Evolutionary conservation across 1,284 basidiomycete genomes (phyloP).

Genomic region (Lentinula novae-zelandiae): DNA sequence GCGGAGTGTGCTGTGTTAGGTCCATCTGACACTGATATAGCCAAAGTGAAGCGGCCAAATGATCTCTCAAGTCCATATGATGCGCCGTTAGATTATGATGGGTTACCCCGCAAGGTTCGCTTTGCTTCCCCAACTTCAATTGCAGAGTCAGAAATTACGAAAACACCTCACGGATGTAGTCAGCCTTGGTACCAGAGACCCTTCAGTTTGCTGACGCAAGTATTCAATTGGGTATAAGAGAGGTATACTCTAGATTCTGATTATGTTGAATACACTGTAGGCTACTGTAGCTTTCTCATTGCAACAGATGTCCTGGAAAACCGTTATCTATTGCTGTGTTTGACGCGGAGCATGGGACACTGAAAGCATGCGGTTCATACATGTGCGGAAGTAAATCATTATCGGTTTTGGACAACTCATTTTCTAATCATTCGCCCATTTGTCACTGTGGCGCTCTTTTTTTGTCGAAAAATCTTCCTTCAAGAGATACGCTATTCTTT

Average conservation of each 20-base stretch:
- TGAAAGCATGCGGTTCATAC: not conserved
- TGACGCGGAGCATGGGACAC: not conserved
- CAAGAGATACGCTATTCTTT: too few relatives aligned
- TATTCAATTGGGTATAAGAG: not conserved
- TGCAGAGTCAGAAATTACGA: not conserved
- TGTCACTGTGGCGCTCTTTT: not conserved
- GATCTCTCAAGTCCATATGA: not conserved
- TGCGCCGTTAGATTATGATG: not conserved
- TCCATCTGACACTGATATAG: not conserved
- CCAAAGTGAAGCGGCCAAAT: not conserved
- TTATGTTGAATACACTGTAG: not conserved
- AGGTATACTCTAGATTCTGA: not conserved
- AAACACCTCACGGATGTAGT: not conserved
- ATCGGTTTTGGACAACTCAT: not conserved
- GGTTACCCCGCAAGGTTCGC: not conserved
- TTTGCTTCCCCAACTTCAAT: not conserved
- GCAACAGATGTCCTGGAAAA: not conserved
- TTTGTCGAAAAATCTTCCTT: not conserved
- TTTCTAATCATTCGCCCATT: not conserved
- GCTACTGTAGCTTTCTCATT: too few relatives aligned
- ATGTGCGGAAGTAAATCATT: not conserved
- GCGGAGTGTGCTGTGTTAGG: not conserved
- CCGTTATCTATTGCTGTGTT: not conserved
- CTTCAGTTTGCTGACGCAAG: not conserved
- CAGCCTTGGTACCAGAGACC: not conserved